A percentile compares a stretch with the other conserved stretches of the same genome.
Evolutionary conservation across 1,284 basidiomycete species (phyloP).

Genomic region (Malassezia brasiliensis): DNA sequence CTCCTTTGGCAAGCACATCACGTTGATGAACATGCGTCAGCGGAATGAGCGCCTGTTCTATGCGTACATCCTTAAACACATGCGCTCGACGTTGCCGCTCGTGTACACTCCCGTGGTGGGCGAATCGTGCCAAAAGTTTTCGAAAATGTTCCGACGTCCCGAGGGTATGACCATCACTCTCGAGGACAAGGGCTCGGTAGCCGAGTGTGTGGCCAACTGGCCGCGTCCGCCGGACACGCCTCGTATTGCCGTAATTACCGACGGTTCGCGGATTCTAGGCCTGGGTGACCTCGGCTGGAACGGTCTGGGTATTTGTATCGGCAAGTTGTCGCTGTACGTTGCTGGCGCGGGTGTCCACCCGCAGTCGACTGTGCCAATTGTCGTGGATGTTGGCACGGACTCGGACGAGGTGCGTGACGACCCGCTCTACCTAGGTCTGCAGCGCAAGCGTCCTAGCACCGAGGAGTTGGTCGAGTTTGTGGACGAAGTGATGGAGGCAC

Average conservation of each 20-base stretch:
- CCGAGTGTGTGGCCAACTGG: conserved; percentile 65
- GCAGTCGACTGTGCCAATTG: conserved; percentile 73
- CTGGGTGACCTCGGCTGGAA: conserved; percentile 68
- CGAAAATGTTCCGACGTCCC: conserved; percentile 65
- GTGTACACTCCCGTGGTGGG: conserved; percentile 86
- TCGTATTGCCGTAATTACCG: conserved; percentile 52
- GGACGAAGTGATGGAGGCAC: conserved; percentile 81
- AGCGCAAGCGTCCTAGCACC: conserved; percentile 43
- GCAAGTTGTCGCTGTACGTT: conserved; percentile 83
- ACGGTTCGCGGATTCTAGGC: conserved; percentile 85
- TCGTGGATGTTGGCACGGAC: conserved; percentile 64
- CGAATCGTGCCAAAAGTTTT: conserved; percentile 67
- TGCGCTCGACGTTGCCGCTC: conserved; percentile 57
- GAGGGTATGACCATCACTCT: conserved; percentile 53
- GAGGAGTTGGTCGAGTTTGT: conserved; percentile 59
- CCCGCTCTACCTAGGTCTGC: conserved; percentile 76
- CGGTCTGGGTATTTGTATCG: conserved; percentile 79
- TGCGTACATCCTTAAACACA: conserved; percentile 53
- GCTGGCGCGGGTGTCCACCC: conserved; percentile 82
- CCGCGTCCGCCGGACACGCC: conserved; percentile 52
- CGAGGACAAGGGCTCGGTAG: conserved; percentile 67
- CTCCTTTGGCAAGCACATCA: conserved; percentile 70
- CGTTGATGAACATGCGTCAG: conserved; percentile 63
- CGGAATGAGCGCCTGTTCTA: conserved; percentile 67
- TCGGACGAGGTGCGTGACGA: conserved; percentile 71